Base-by-base conservation (phyloP, 208 protist species). In the Strigomonas culicis region DNA sequence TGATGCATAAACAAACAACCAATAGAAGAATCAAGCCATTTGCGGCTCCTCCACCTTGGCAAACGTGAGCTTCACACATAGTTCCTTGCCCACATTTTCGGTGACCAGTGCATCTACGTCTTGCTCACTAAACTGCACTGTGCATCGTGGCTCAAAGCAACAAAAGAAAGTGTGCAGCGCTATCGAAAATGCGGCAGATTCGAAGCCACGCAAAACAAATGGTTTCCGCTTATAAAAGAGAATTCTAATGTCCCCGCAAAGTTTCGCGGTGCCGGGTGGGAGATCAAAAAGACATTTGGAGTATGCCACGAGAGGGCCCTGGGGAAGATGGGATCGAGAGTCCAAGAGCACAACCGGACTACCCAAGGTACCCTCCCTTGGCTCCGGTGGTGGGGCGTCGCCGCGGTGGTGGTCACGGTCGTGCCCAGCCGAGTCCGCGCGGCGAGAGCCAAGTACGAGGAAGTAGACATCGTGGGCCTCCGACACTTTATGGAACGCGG, bases 121-220 rank as follows among this genome's bases (percentile, higher is more conserved):
- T 24, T 53, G 4, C 19, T 3, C 57, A 46, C 0, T 31, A 50
- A 19, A 68, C 66, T 0, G 70, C 39, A 32, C 60, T 46, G 43
- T 63, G 17, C 56, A 63, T 6, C 22, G 43, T 39, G 1, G 50
- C 59, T 52, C 63, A 61, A 25, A 65, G 28, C 31, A 47, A 25
- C 59, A 64, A 41, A 72, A 72, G 51, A 50, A 53, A 4, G 77
- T 83, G 74, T 83, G 74, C 43, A 83, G 66, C 72, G 72, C 79
- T 27, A 79, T 63, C 56, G 75, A 70, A 49, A 68, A 83, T 24
- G 51, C 66, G 2, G 34, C 63, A 0, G 70, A 70, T 44, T 64
- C 72, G 21, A 30, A 56, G 0, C 59, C 64, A 0, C 51, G 36
- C 0, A 70, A 34, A 3, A 80, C 67, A 11, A 85, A 65, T 0